Conservation (phyloP, 2,329 filamentous ascomycete genomes). For the Colletotrichum sp. region DNA sequence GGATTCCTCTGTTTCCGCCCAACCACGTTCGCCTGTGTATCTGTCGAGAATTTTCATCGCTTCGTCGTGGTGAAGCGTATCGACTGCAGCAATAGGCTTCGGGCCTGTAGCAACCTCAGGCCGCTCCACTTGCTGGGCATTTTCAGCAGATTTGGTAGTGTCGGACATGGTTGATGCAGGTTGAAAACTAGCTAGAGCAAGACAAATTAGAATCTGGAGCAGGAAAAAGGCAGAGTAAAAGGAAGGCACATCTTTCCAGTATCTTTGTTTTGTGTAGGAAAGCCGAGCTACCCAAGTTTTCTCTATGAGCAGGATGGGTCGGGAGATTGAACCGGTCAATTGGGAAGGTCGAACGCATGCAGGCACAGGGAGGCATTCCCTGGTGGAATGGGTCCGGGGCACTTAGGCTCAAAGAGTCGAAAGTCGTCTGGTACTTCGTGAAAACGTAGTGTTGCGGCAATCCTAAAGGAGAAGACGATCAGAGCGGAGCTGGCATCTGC, state of each 20-base stretch:
- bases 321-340: neutral
- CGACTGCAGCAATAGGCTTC: slow-evolving; percentile 20
- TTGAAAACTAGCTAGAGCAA: neutral
- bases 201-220: neutral
- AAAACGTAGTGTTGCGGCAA: neutral
- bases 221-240: neutral
- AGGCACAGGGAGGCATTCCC: neutral
- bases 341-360: neutral
- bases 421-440: neutral
- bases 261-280: neutral
- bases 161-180: slow-evolving; percentile 7
- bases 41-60: slow-evolving; percentile 42
- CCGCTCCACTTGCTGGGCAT: slow-evolving; percentile 11
- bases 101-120: neutral
- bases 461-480: neutral
- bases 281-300: neutral
- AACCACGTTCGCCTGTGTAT: slow-evolving; percentile 45
- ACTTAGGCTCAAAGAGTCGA: neutral
- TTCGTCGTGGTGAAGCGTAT: slow-evolving; percentile 42
- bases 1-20: slow-evolving; percentile 47
- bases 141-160: slow-evolving; percentile 16
- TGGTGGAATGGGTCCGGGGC: neutral
- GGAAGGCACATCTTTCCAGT: neutral
- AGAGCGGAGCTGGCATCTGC: neutral
- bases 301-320: neutral